Evolutionary conservation across 257 asterid species (phyloP).

Genomic region (Solanum chmielewskii): DNA sequence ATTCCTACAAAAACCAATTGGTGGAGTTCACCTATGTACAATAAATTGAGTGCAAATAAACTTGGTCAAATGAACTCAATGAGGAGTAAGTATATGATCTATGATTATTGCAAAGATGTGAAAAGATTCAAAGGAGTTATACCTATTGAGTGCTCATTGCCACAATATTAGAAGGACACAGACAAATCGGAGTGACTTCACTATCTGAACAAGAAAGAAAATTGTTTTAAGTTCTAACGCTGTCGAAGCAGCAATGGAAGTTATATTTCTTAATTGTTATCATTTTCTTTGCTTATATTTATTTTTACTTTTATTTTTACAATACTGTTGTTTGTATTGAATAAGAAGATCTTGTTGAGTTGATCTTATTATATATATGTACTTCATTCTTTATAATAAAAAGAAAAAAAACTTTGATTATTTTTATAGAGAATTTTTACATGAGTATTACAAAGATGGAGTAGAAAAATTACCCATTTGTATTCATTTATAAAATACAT

Average conservation of each 20-base stretch:
- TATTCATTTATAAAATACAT: too few species aligned
- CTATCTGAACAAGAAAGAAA: background rate
- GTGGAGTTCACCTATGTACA: slow-evolving; percentile 26
- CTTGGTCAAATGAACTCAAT: slow-evolving; percentile 24
- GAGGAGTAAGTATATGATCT: slow-evolving; percentile 34
- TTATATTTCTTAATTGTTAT: background rate
- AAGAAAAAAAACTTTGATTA: background rate
- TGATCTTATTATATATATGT: background rate
- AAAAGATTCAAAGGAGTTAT: slow-evolving; percentile 24
- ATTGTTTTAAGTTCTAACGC: background rate
- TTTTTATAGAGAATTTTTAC: too few species aligned
- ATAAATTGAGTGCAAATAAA: slow-evolving; percentile 16
- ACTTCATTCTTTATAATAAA: background rate
- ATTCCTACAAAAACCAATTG: slow-evolving; percentile 21
- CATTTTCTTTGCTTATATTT: background rate
- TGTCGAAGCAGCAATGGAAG: too few species aligned
- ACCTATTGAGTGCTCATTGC: slow-evolving; percentile 47
- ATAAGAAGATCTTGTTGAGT: background rate
- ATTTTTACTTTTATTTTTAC: background rate
- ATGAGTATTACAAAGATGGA: background rate
- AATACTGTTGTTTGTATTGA: background rate
- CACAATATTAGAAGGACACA: slow-evolving; percentile 11
- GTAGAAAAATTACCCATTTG: too few species aligned
- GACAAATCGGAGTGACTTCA: background rate
- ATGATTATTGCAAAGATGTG: slow-evolving; percentile 57